A percentile compares a stretch with the other conserved stretches of the same genome.
These are phyloP conservation scores for Chalaropsis ovoidea DNA, from an alignment of 2,329 filamentous ascomycete species.

Conservation along the genomic window DNA sequence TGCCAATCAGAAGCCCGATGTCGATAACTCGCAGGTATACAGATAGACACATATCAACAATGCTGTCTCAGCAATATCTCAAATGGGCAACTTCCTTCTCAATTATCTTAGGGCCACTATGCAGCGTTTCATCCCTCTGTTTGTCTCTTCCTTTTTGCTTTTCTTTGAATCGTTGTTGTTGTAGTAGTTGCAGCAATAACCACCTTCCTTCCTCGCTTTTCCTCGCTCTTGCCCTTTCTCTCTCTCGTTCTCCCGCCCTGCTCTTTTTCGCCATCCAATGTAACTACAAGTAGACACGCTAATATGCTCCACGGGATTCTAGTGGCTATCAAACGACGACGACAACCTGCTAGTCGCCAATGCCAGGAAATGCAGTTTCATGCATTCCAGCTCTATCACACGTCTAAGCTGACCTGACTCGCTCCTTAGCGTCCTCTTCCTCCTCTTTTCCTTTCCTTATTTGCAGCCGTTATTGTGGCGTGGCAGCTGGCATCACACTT, in stretches of 20 bases:
- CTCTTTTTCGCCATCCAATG: not conserved
- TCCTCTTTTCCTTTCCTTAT: not conserved
- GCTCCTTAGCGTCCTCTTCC: not conserved
- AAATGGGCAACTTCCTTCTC: not conserved
- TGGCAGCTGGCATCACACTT: not conserved
- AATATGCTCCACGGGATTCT: not conserved
- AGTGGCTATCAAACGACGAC: conserved; percentile 1
- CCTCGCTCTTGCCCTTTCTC: no score
- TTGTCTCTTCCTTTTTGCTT: not conserved
- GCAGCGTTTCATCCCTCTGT: conserved; percentile 5
- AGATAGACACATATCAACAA: not conserved
- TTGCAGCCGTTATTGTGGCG: not conserved
- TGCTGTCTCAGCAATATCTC: not conserved
- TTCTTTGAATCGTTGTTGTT: no score
- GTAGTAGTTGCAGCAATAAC: no score
- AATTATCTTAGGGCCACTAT: not conserved
- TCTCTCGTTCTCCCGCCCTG: not conserved
- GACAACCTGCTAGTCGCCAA: not conserved
- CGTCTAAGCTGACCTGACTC: no score
- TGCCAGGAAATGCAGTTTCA: not conserved
- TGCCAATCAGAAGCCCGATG: no score
- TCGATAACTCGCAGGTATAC: no score
- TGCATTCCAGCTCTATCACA: not conserved
- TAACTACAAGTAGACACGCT: not conserved
- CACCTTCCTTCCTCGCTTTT: no score